Evolutionary conservation across 768 basidiomycete species (phyloP), one percentile per base, ranked within the genome.

Genomic region (Amanita muscaria): DNA sequence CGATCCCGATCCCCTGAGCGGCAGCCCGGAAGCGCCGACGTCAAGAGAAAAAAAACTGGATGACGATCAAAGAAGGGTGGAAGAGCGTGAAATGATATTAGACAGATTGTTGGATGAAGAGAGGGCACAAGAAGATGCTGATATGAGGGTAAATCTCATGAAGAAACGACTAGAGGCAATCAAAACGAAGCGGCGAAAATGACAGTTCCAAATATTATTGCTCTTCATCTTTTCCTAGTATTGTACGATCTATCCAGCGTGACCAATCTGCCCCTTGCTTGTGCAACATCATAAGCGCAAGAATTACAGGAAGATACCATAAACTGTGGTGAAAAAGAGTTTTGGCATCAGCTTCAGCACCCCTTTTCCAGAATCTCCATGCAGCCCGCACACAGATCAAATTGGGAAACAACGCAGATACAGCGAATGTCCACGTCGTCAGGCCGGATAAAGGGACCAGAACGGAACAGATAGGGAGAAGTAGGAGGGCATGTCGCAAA

Each of bases 261-360:
- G 69, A 53, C 88, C 88, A 91, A 51, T 84, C 80, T 53, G 86
- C 68, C 1, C 86, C 85, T 55, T 83, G 79, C 66, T 97, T 97
- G 64, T 94, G 91, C 44, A 86, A 68, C 88, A 99, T 91, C 87
- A 93, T 91, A 52, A 98, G 67, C 2, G 80, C 90, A 49, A 98
- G 69, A 5, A 97, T 68, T 5, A 85, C 83, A 0, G 94, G 94
- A 32, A 98, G 60, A 65, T 92, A 92, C 84, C 91, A 91, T 51
- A 98, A 60, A 59, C 81, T 81, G 45, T 84, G 76, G 52, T 83
- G 81, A 56, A 88, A 98, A 15, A 91, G 64, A 31, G 65, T 66
- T 49, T 83, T 74, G 0, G 96, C 94, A 50, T 83, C 72, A 55
- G 83, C 80, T 59, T 90, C 88, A 9, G 78, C 76, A 22, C 83